Evolutionary conservation across 768 basidiomycete genomes (phyloP).

Genomic region (Rhodotorula toruloides): DNA sequence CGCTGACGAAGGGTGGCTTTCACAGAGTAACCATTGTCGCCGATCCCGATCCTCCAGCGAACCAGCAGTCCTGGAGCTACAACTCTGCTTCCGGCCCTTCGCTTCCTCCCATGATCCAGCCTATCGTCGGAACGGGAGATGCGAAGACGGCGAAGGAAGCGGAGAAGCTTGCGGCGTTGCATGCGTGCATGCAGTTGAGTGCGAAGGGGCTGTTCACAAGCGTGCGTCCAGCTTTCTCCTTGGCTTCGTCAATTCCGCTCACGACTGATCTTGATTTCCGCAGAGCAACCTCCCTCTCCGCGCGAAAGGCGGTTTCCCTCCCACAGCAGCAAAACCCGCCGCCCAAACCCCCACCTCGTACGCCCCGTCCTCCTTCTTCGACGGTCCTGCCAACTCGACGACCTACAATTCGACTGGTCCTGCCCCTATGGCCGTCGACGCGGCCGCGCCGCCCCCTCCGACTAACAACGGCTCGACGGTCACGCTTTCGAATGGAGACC

Average conservation of each 20-base stretch:
- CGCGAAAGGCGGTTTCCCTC: conserved; percentile 12
- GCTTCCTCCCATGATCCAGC: conserved; percentile 28
- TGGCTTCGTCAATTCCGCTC: background rate
- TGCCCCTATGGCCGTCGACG: too few species aligned
- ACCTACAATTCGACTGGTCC: too few species aligned
- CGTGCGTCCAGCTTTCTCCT: background rate
- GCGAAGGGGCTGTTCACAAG: conserved; percentile 59
- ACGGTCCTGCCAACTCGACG: conserved; percentile 23
- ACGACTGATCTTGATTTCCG: background rate
- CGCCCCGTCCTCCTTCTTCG: conserved; percentile 12
- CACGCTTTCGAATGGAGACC: conserved; percentile 59
- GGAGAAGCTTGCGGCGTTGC: conserved; percentile 68
- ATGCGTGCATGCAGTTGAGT: conserved; percentile 67
- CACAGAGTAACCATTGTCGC: conserved; percentile 27
- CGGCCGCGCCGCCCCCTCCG: conserved; percentile 2
- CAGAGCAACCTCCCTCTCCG: conserved; percentile 35
- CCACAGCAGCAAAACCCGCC: background rate
- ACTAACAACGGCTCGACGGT: conserved; percentile 43
- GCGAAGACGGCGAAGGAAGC: conserved; percentile 59
- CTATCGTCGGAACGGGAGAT: conserved; percentile 62
- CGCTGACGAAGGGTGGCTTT: background rate
- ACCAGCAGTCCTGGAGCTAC: conserved; percentile 5
- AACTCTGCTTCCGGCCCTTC: conserved; percentile 1
- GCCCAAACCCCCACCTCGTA: background rate
- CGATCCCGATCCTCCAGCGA: conserved; percentile 24